Conservation (phyloP, 1,284 basidiomycete genomes). For the Meira miltonrushii region DNA sequence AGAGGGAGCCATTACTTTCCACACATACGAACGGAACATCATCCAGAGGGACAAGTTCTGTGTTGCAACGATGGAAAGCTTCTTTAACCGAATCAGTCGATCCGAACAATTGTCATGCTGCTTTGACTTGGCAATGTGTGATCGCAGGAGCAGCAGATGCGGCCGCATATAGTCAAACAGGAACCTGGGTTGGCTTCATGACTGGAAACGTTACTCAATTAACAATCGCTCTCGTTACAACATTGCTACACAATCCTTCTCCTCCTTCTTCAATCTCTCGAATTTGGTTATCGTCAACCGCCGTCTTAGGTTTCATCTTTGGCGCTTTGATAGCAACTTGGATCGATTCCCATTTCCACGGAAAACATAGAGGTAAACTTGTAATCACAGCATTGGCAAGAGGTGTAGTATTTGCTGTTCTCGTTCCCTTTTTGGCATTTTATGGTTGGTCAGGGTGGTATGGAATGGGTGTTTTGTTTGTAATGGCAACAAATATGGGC, state of each 20-base stretch:
- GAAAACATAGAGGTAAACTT: not conserved
- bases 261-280: not conserved
- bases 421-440: not conserved
- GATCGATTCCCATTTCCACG: not conserved
- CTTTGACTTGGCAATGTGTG: constrained; percentile 7
- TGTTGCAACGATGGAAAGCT: not conserved
- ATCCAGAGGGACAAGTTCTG: not conserved
- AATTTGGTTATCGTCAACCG: not conserved
- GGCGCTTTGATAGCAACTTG: constrained; percentile 6
- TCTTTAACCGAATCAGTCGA: not conserved
- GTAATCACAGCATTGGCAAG: not conserved
- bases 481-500: constrained; percentile 8
- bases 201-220: constrained; percentile 14
- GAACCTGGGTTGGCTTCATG: constrained; percentile 12
- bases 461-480: not conserved
- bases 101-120: not conserved
- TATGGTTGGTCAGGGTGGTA: constrained; percentile 3
- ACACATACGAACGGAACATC: too few relatives aligned
- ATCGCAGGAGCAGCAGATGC: constrained; percentile 13
- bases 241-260: not conserved
- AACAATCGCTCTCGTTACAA: not conserved
- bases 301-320: constrained; percentile 8
- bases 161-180: constrained; percentile 6
- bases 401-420: not conserved
- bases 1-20: too few relatives aligned